phyloP scores from a whole-genome alignment of 1,284 basidiomycete species.

The Pascua sp. region DNA sequence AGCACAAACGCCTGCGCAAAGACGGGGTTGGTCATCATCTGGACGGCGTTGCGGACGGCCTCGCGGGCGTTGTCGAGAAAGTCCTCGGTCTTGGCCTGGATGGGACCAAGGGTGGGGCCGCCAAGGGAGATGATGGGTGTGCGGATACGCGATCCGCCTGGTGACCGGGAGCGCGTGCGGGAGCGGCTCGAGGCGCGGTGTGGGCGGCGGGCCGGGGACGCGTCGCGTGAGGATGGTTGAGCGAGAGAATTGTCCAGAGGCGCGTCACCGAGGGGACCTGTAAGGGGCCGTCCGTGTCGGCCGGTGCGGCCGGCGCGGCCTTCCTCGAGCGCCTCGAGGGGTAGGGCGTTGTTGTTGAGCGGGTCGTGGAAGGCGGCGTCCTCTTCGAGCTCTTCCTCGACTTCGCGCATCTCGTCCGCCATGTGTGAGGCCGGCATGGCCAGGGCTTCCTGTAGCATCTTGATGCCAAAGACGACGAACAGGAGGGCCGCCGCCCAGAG shows the following conservation, averaged over 20 bases:
- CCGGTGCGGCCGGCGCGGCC: conserved; percentile 16
- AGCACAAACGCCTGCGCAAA: conserved; percentile 94
- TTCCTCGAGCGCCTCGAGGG: conserved; percentile 44
- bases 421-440: conserved; percentile 71
- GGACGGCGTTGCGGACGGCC: conserved; percentile 49
- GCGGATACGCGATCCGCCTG: neutral
- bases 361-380: conserved; percentile 38
- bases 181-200: neutral
- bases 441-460: conserved; percentile 76
- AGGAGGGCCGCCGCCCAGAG: conserved; percentile 64
- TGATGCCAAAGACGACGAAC: conserved; percentile 80
- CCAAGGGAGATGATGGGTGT: conserved; percentile 3
- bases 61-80: conserved; percentile 6
- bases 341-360: conserved; percentile 19
- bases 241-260: conserved; percentile 13
- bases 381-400: conserved; percentile 73
- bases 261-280: neutral
- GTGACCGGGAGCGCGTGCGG: conserved; percentile 1
- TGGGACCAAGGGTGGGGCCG: conserved; percentile 4
- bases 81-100: conserved; percentile 5
- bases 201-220: neutral
- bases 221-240: neutral
- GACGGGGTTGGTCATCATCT: conserved; percentile 80
- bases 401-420: conserved; percentile 86
- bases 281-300: too few relatives aligned